phyloP scores from a whole-genome alignment of 2,329 filamentous ascomycete genomes.

The Ophiognomonia clavigignenti-juglandacearum region DNA sequence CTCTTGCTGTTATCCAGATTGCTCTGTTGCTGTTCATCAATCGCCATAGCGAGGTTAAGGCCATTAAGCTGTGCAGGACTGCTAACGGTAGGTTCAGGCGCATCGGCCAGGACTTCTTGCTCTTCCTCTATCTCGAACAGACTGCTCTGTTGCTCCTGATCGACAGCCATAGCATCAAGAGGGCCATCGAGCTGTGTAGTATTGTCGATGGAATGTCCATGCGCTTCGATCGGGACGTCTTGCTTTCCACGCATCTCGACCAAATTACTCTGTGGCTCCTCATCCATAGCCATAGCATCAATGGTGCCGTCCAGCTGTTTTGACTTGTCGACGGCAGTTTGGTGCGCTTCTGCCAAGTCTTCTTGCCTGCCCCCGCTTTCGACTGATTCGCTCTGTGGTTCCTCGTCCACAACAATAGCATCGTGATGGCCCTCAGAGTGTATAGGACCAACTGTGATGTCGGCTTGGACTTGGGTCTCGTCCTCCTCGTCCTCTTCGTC shows the following conservation, averaged over 20 bases:
- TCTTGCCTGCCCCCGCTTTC: background rate
- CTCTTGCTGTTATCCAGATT: no score
- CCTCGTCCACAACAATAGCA: background rate
- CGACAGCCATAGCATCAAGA: background rate
- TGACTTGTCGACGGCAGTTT: background rate
- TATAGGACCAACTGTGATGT: background rate
- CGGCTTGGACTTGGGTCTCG: background rate
- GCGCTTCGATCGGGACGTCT: no score
- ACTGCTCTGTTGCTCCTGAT: background rate
- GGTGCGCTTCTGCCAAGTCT: background rate
- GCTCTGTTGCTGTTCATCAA: no score
- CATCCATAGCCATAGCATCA: no score
- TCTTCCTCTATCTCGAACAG: background rate
- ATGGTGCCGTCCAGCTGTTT: background rate
- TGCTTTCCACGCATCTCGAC: no score
- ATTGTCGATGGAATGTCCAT: no score
- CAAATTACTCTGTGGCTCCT: no score
- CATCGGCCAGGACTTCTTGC: background rate
- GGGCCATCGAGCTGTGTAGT: background rate
- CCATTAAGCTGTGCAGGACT: background rate
- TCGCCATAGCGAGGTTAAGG: no score
- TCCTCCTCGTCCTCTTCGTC: background rate
- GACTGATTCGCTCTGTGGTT: background rate
- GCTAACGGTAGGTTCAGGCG: background rate
- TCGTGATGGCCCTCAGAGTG: background rate